These are phyloP conservation scores for Fusarium duplospermum DNA, from an alignment of 2,329 filamentous ascomycete genomes.

Conservation along the genomic window DNA sequence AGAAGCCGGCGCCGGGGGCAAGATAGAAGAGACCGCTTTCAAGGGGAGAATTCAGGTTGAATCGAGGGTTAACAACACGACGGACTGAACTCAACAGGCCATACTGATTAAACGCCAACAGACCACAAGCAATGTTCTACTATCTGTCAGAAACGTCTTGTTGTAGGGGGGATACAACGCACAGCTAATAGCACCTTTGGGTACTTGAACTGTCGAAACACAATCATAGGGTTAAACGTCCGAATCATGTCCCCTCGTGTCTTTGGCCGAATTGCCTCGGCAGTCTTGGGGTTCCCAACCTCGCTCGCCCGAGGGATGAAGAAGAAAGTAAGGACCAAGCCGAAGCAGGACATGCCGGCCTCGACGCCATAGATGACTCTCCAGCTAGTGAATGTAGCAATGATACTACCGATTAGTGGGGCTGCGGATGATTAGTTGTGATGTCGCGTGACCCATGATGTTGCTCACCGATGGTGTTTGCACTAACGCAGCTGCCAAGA, in stretches of 20 bases:
- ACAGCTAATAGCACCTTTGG: slow-evolving; percentile 40
- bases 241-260: slow-evolving; percentile 28
- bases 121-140: slow-evolving; percentile 43
- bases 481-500: slow-evolving; percentile 41
- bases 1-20: slow-evolving; percentile 74
- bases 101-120: slow-evolving; percentile 55
- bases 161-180: neutral
- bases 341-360: slow-evolving; percentile 42
- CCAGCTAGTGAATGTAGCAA: slow-evolving; percentile 45
- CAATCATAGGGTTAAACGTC: slow-evolving; percentile 42
- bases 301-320: slow-evolving; percentile 42
- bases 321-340: slow-evolving; percentile 37
- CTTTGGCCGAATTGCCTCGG: slow-evolving; percentile 16
- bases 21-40: slow-evolving; percentile 76
- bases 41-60: slow-evolving; percentile 70
- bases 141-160: neutral
- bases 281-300: slow-evolving; percentile 35
- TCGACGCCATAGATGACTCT: slow-evolving; percentile 44
- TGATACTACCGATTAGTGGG: slow-evolving; percentile 42
- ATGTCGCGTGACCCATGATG: fast-evolving
- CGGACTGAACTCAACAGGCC: slow-evolving; percentile 71
- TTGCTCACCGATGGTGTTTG: slow-evolving; percentile 41
- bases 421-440: slow-evolving; percentile 17
- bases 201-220: slow-evolving; percentile 41
- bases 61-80: slow-evolving; percentile 77